Evolutionary conservation across 768 basidiomycete genomes (phyloP).

Genomic region (Lactarius deliciosus): DNA sequence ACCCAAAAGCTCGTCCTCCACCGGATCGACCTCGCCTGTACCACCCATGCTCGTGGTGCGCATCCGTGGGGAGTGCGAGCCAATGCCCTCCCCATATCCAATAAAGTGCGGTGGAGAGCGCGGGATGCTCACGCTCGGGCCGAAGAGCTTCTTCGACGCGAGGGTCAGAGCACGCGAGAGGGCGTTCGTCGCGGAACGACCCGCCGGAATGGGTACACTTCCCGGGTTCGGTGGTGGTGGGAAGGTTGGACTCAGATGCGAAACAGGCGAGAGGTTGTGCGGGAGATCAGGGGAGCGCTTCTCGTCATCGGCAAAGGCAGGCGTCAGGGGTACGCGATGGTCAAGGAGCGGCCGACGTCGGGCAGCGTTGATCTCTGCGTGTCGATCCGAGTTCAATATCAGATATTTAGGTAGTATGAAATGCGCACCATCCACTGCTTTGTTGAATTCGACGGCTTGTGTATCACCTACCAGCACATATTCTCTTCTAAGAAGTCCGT

Average conservation of each 20-base stretch:
- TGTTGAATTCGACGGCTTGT: slow-evolving; percentile 88
- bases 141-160: slow-evolving; percentile 81
- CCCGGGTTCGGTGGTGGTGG: slow-evolving; percentile 59
- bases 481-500: slow-evolving; percentile 75
- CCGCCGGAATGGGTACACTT: slow-evolving; percentile 60
- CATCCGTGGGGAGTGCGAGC: slow-evolving; percentile 37
- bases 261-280: slow-evolving; percentile 34
- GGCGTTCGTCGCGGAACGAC: slow-evolving; percentile 68
- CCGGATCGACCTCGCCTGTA: slow-evolving; percentile 46
- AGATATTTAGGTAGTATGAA: background rate
- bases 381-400: slow-evolving; percentile 17
- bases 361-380: slow-evolving; percentile 60
- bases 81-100: slow-evolving; percentile 21
- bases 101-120: slow-evolving; percentile 37
- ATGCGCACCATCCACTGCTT: slow-evolving; percentile 80
- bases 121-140: slow-evolving; percentile 45
- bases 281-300: slow-evolving; percentile 37
- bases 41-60: slow-evolving; percentile 39
- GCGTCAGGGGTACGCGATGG: slow-evolving; percentile 42
- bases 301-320: slow-evolving; percentile 52
- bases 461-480: slow-evolving; percentile 94
- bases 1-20: slow-evolving; percentile 82
- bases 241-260: slow-evolving; percentile 47
- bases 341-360: slow-evolving; percentile 62
- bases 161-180: slow-evolving; percentile 76